Conservation (phyloP, 345 rosid genomes). For the Rhizophora apiculata region DNA sequence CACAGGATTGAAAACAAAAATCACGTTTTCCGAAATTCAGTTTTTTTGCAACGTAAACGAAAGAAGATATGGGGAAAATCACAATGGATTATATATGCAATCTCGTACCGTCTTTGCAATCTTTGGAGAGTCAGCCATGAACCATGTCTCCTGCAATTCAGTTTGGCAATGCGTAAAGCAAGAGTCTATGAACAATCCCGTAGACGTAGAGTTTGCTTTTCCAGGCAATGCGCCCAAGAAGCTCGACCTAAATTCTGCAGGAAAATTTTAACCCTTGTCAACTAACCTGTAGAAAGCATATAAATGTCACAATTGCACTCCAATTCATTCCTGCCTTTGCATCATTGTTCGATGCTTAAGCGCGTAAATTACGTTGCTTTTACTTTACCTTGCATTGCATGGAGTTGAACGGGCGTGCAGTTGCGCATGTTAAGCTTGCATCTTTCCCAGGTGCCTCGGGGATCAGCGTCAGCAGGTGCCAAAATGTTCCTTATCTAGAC, state of each 20-base stretch:
- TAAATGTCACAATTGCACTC: neutral
- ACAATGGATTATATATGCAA: neutral
- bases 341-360: neutral
- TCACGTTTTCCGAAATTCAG: neutral
- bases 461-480: slow-evolving; percentile 83
- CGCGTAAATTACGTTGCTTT: neutral
- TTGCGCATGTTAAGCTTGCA: slow-evolving; percentile 67
- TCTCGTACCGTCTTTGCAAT: slow-evolving; percentile 47
- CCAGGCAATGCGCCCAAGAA: slow-evolving; percentile 57
- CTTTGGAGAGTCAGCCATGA: slow-evolving; percentile 59
- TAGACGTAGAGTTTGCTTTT: slow-evolving; percentile 49
- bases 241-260: slow-evolving; percentile 60
- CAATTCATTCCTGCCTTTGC: neutral
- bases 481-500: slow-evolving; percentile 71
- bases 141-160: slow-evolving; percentile 77
- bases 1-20: neutral
- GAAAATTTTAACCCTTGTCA: neutral
- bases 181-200: slow-evolving; percentile 78
- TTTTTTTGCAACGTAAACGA: neutral
- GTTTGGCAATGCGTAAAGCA: slow-evolving; percentile 91
- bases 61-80: neutral
- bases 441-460: slow-evolving; percentile 67
- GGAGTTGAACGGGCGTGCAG: slow-evolving; percentile 64
- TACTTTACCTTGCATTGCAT: slow-evolving; percentile 63
- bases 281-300: neutral